Evolutionary conservation across 176 grass and related monocot species (phyloP).

Genomic region (Oryza glaberrima): DNA sequence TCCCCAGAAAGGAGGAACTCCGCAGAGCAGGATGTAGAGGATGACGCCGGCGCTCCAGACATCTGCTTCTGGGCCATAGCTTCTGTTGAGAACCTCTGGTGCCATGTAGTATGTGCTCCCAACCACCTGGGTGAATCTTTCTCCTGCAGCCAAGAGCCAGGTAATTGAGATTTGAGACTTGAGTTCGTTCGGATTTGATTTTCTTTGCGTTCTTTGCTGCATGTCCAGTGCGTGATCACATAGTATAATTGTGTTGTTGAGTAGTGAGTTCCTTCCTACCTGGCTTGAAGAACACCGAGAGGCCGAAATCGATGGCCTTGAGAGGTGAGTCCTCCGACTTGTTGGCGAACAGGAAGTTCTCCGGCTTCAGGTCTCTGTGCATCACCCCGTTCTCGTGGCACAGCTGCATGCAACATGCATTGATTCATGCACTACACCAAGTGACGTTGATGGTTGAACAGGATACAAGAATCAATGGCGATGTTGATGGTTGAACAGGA

Average conservation of each 20-base stretch:
- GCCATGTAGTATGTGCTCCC: constrained; percentile 88
- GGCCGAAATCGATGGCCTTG: constrained; percentile 79
- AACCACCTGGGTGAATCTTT: constrained; percentile 77
- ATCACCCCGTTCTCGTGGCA: constrained; percentile 69
- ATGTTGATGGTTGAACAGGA: neutral
- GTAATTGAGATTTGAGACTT: neutral
- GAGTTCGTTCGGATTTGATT: neutral
- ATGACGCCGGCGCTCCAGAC: constrained; percentile 90
- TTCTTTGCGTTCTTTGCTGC: neutral
- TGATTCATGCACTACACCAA: neutral
- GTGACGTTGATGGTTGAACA: neutral
- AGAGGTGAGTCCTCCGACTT: constrained; percentile 56
- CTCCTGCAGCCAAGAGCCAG: constrained; percentile 29
- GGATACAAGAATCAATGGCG: too few species aligned
- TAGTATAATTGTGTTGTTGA: too few species aligned
- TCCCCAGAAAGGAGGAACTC: constrained; percentile 87
- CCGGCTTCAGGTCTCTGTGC: constrained; percentile 76
- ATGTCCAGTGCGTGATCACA: neutral
- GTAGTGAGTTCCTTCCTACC: constrained; percentile 1
- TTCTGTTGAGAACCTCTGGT: constrained; percentile 75
- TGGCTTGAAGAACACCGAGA: constrained; percentile 71
- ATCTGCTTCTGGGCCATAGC: constrained; percentile 79
- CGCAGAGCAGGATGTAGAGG: constrained; percentile 85
- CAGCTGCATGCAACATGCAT: constrained; percentile 30
- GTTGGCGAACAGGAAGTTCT: constrained; percentile 72